Base-by-base conservation (phyloP, 73 alveolate genomes). In the Paramecium caudatum region DNA sequence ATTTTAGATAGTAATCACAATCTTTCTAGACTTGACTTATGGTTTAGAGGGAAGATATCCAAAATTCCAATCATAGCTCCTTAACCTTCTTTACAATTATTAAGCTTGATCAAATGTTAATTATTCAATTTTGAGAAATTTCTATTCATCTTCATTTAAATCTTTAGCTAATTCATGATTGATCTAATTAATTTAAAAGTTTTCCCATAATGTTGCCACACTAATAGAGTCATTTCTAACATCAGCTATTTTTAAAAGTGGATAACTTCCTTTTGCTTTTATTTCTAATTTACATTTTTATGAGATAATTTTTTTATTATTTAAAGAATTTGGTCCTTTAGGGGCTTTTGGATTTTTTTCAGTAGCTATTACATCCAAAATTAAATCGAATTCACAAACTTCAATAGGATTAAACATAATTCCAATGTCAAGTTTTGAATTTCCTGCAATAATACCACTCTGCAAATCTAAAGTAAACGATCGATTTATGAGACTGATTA, bases 231-330 rank as follows among this genome's bases (percentile, higher is more conserved):
- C 98, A 69, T 97, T 97, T 74, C 99, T 92, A 21, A 98, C 97
- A 90, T 98, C 99, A 0, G 97, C 95, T 46, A 98, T 93, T 93
- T 97, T 95, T 45, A 98, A 91, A n/a, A 97, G 94, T 23, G 99
- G 99, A 93, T 94, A 98, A 86, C 96, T 99, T 32, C 99, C 99
- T 91, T 94, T 94, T 0, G 99, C 99, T 43, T 94, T 90, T 70
- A 98, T 92, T 69, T 93, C 91, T 88, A 98, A 95, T 63, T 92
- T 95, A 82, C 98, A 86, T 62, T 86, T 86, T 34, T 86, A 41
- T 4, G 93, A 37, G 3, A 86, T 33, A 15, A 86, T 92, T 91
- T 97, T 97, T 9, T 21, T 55, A n/a, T n/a, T n/a, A 65, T 91
- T 95, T 17, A 92, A 94, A 43, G 91, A 25, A 21, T 70, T 92